Base-by-base conservation (phyloP, 2,329 filamentous ascomycete genomes). In the Stemphylium beticola region DNA sequence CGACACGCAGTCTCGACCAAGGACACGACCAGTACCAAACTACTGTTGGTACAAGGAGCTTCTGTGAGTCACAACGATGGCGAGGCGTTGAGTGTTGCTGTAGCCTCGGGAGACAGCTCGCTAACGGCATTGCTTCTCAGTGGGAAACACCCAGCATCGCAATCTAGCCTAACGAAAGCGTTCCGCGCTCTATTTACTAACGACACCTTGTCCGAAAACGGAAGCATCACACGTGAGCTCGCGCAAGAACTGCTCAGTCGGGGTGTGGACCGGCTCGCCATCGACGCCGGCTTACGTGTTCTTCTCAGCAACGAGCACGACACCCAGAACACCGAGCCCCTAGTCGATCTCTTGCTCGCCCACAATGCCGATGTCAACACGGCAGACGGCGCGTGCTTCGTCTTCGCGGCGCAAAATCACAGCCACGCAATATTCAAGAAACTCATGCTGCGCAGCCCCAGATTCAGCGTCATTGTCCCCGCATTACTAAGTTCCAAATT, bases 401-500 rank as follows among this genome's bases (percentile, higher is more conserved):
- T 68, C 8, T 66, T 71, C 49, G 69, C 69, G 31, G 65, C 71
- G 17, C 59, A 65, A 56, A 63, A 64, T 24, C 50, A 60, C 31
- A 54, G 61, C 42, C 49, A 47, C 10, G 39, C 38, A 7, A 46
- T 70, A 10, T 69, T 73, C 46, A 50, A 64, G 32, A 71, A 67
- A 39, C 62, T 73, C 6, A 49, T 74, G 37, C 48, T 49, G 4
- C 77, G 81, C 48, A 77, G 78, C 8, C 83, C 85, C 0, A 79
- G 78, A 4, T 76, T 80, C 1, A 76, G 79, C 39, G 77, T 83
- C 0, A 69, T 88, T 1, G 83, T 89, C 48, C 82, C 83, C 17
- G 79, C 77, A 31, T 79, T 88, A 1, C 83, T 89, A 43, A 80
- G 82, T 40, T 79, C 79, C 0, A 75, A 78, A 0, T 67, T 82